Base-by-base conservation (phyloP, 148 eudicot species). In the Arbutus unedo region DNA sequence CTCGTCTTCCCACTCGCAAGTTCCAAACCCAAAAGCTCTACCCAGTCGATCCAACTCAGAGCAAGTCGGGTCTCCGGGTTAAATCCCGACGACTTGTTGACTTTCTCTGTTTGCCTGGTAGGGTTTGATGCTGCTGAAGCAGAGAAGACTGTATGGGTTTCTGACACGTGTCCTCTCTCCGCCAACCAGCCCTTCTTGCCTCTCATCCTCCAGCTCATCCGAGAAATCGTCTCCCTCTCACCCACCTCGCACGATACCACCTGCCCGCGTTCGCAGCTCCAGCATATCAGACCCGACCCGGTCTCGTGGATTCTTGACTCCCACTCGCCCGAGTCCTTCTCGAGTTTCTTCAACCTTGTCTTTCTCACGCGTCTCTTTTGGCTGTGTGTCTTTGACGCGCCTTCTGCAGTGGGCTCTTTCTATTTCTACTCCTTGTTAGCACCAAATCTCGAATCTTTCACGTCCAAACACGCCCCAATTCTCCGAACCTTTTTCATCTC, bases 251-350 rank as follows among this genome's bases (percentile, higher is more conserved):
- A 90, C 4, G 85, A 77, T 62, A 84, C 85, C 82, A 87, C 82
- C 38, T 89, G 91, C 82, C 88, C 89, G 0, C 88, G 85, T 38
- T 88, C 96, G 2, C 86, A 86, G 76, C 87, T 84, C 10, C 82
- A 83, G 49, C 85, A 80, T 68, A 83, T 94, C 77, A 93, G 88
- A 78, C 86, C 92, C 59, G 90, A 91, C n/a, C 88, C 95, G 1
- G 83, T 93, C 48, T 76, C 85, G 8, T 88, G 93, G 93, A 89
- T 89, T 51, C 89, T 94, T 9, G 89, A 91, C 78, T 91, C 93
- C 21, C 95, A 93, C 86, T 81, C 98, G 14, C 91, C 90, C 9
- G 98, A 96, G 82, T 91, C 99, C 0, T 88, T 96, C 68, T 96
- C 99, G 0, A n/a, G 82, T 10, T 81, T 96, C 80, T 93, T 96